Evolutionary conservation across 2,329 filamentous ascomycete genomes (phyloP), one percentile per base, ranked within the genome.

Genomic region (Westerdykella aurantiaca): DNA sequence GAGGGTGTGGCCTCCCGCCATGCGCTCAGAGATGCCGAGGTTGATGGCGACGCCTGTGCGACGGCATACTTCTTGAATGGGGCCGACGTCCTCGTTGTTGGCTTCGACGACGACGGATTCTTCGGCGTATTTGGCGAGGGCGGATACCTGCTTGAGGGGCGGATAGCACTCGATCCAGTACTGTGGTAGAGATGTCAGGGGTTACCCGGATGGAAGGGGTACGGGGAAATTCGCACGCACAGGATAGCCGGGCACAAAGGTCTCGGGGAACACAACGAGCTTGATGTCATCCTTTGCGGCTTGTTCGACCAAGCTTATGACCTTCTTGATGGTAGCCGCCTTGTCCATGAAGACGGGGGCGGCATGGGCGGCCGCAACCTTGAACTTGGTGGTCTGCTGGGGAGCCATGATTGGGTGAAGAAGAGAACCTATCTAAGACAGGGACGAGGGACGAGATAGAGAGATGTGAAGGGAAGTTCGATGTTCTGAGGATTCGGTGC

Each of bases 311-410:
- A 68, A 49, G 6, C 42, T 35, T 13, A 66, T 40, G 13, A 61
- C 61, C 41, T 67, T 67, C 37, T 50, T 53, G 37, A 60, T 61
- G 2, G 63, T 67, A 3, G 58, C 61, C 1, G 46, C 50, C 44
- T 67, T 68, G 53, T 68, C 48, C 65, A 68, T 68, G 47, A 58
- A 68, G 10, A 66, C 57, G 10, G 65, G 64, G 9, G 64, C 61
- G 2, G 63, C 64, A 38, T 68, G 65, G 9, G 58, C 64, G 2
- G 65, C 64, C n/a, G 63, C 65, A 25, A 57, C 64, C 39, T 56
- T 64, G 54, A 67, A 57, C 40, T 63, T 66, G 23, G 51, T 53
- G 25, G 48, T 41, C 43, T 55, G 58, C 7, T 14, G 33, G 6
- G 50, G 40, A 34, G 52, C 46, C 54, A 58, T 58, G 14, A 37